These are phyloP conservation scores for Anthracocystis walkeri DNA, from an alignment of 1,284 basidiomycete genomes.

Conservation along the genomic window DNA sequence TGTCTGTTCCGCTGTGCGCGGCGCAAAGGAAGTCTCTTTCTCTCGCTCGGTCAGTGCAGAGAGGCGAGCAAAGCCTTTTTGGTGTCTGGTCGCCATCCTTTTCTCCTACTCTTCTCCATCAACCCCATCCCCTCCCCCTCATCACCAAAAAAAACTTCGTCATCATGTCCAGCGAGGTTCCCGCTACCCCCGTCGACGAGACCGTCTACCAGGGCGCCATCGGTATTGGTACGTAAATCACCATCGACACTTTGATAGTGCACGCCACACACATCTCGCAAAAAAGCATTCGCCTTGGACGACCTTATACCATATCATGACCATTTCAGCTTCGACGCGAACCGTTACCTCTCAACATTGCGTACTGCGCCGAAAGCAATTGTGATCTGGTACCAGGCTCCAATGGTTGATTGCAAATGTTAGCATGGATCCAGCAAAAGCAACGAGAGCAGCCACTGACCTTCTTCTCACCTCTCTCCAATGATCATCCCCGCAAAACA, in stretches of 20 bases:
- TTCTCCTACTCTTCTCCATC: slow-evolving; percentile 39
- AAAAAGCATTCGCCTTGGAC: neutral
- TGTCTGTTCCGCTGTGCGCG: neutral
- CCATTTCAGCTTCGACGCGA: neutral
- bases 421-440: neutral
- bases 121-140: slow-evolving; percentile 26
- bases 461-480: neutral
- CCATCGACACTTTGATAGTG: neutral
- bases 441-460: slow-evolving; percentile 3
- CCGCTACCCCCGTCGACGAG: slow-evolving; percentile 74
- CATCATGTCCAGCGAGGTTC: slow-evolving; percentile 68
- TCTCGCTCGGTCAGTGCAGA: neutral
- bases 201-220: slow-evolving; percentile 93
- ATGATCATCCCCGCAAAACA: slow-evolving; percentile 12
- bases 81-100: slow-evolving; percentile 26
- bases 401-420: neutral
- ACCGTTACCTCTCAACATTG: neutral
- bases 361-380: neutral
- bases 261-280: slow-evolving; percentile 6
- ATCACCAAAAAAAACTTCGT: slow-evolving; percentile 48
- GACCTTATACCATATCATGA: neutral
- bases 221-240: slow-evolving; percentile 78
- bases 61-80: slow-evolving; percentile 10
- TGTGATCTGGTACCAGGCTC: neutral
- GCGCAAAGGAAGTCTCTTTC: neutral